Conservation (phyloP, 768 basidiomycete genomes). For the Trametes cubensis region DNA sequence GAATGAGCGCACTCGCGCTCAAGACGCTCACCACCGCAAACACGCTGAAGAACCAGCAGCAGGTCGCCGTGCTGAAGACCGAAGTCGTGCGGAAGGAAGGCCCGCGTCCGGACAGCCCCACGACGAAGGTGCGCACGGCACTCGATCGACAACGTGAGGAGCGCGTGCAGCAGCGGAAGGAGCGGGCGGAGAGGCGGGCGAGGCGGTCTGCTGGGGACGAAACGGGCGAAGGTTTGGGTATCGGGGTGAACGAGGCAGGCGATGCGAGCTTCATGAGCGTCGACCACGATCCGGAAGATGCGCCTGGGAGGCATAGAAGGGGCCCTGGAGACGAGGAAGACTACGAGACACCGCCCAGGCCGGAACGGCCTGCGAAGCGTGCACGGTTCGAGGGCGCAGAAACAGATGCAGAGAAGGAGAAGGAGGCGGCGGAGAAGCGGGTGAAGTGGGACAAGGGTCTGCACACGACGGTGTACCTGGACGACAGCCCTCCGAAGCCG, state of each 20-base stretch:
- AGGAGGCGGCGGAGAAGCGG: conserved; percentile 45
- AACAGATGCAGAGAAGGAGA: conserved; percentile 32
- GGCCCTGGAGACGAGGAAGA: conserved; percentile 85
- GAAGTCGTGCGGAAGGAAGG: conserved; percentile 74
- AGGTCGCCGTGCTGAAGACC: conserved; percentile 63
- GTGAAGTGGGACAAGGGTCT: conserved; percentile 82
- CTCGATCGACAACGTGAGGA: conserved; percentile 70
- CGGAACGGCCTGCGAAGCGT: conserved; percentile 45
- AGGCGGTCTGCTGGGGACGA: conserved; percentile 35
- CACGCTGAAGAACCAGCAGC: conserved; percentile 72
- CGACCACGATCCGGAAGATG: conserved; percentile 36
- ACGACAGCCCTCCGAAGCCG: conserved; percentile 60
- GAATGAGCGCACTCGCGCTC: conserved; percentile 70
- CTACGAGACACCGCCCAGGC: conserved; percentile 65
- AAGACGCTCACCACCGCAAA: conserved; percentile 73
- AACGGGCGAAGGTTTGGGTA: conserved; percentile 30
- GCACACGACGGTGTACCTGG: conserved; percentile 60
- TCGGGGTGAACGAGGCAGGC: not conserved
- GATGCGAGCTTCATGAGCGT: conserved; percentile 23
- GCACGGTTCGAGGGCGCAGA: conserved; percentile 42
- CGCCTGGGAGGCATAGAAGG: conserved; percentile 48
- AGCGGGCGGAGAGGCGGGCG: conserved; percentile 65
- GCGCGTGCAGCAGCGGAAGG: conserved; percentile 52
- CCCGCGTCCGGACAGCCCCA: conserved; percentile 74
- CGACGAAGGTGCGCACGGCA: conserved; percentile 70